A percentile compares a stretch with the other conserved stretches of the same genome.
Evolutionary conservation across 495 filamentous ascomycete species (phyloP).

Genomic region (Penicillium parvum): DNA sequence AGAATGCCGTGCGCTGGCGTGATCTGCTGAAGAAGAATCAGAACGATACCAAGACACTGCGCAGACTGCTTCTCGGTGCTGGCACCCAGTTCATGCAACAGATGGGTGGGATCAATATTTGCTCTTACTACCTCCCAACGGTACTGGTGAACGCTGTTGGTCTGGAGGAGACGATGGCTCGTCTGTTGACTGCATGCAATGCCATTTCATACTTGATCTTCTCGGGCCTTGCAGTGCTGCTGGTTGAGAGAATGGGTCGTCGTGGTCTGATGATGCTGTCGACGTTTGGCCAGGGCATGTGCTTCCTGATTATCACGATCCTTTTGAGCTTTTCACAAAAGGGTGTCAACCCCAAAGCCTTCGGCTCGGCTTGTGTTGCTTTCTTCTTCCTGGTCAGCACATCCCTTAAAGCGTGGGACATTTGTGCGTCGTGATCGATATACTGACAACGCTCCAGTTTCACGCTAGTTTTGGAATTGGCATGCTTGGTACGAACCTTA

Average conservation of each 20-base stretch:
- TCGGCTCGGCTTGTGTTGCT: conserved; percentile 32
- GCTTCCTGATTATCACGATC: conserved; percentile 55
- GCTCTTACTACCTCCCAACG: conserved; percentile 45
- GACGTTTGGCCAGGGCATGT: conserved; percentile 40
- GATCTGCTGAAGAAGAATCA: conserved; percentile 40
- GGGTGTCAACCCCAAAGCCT: conserved; percentile 21
- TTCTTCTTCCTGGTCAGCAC: conserved; percentile 46
- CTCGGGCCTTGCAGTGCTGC: conserved; percentile 37
- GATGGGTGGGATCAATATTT: conserved; percentile 46
- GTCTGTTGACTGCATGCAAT: conserved; percentile 49
- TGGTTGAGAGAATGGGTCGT: conserved; percentile 49
- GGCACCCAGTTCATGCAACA: conserved; percentile 54
- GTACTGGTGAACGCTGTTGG: conserved; percentile 50
- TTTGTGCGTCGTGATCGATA: too few relatives aligned
- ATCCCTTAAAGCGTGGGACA: too few relatives aligned
- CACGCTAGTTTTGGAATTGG: conserved; percentile 51
- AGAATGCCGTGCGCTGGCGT: conserved; percentile 43
- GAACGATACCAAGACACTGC: conserved; percentile 42
- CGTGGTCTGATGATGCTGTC: conserved; percentile 51
- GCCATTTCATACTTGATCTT: conserved; percentile 49
- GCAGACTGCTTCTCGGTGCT: conserved; percentile 46
- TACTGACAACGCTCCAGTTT: conserved; percentile 16
- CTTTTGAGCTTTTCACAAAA: conserved; percentile 44
- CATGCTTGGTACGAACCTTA: too few relatives aligned
- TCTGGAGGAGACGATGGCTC: conserved; percentile 40